phyloP scores from a whole-genome alignment of 2,329 filamentous ascomycete genomes.

The Madurella fahalii region DNA sequence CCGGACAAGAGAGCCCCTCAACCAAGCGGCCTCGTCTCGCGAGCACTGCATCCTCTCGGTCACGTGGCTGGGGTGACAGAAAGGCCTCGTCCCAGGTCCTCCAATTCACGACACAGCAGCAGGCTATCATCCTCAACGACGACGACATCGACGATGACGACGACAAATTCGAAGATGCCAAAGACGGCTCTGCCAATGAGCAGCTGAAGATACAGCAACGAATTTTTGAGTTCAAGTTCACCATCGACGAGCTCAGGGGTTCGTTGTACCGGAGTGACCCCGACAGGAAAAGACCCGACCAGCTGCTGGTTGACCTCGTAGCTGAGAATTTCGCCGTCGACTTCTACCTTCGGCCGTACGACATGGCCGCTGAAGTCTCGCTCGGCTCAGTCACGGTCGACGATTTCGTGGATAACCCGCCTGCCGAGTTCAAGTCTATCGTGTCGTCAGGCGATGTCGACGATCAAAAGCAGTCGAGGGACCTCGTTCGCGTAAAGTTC shows the following conservation, averaged over 20 bases:
- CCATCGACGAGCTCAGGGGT: conserved; percentile 88
- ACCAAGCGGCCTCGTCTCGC: conserved; percentile 43
- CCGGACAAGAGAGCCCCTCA: conserved; percentile 17
- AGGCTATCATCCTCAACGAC: conserved; percentile 75
- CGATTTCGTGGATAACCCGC: conserved; percentile 86
- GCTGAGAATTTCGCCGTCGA: conserved; percentile 84
- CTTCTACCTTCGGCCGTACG: conserved; percentile 82
- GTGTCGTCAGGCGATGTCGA: conserved; percentile 75
- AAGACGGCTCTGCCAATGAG: conserved; percentile 51
- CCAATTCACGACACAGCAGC: conserved; percentile 60
- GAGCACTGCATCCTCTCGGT: conserved; percentile 44
- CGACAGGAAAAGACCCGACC: conserved; percentile 69
- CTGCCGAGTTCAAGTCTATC: conserved; percentile 92
- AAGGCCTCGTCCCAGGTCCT: conserved; percentile 65
- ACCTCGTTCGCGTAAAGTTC: conserved; percentile 86
- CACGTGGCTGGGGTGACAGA: conserved; percentile 45
- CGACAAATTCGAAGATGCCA: conserved; percentile 63
- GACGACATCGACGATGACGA: conserved; percentile 61
- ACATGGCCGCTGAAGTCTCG: conserved; percentile 89
- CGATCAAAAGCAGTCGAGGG: conserved; percentile 71
- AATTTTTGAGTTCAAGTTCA: conserved; percentile 95
- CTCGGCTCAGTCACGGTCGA: conserved; percentile 84
- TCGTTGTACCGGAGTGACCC: conserved; percentile 86
- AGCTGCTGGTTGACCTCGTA: conserved; percentile 83
- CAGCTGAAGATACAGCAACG: conserved; percentile 76